Evolutionary conservation across 169 alveolate genomes (phyloP).

Genomic region (Condylostoma magnum): DNA sequence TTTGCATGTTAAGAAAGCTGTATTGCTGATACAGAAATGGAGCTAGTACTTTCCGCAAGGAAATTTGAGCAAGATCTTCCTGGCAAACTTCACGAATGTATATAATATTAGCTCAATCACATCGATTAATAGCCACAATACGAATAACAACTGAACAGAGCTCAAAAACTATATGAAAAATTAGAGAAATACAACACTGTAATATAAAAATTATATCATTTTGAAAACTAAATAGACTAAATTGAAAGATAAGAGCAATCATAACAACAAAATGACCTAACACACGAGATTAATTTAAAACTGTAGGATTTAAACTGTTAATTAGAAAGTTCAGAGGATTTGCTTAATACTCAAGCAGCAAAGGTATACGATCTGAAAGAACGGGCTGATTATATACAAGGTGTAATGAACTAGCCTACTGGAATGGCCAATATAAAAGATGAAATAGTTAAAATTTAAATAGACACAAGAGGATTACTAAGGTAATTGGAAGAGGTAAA

Average conservation of each 20-base stretch:
- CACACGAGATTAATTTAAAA: background rate
- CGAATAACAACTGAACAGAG: background rate
- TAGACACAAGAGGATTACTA: too few relatives aligned
- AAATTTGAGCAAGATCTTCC: background rate
- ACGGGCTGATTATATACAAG: background rate
- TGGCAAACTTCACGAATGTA: too few relatives aligned
- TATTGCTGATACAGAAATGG: background rate
- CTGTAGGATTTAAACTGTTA: background rate
- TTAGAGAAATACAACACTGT: background rate
- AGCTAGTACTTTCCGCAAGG: background rate
- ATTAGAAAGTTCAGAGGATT: background rate
- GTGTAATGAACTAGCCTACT: background rate
- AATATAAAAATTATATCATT: background rate
- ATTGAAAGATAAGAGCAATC: background rate
- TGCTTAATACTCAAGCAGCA: background rate
- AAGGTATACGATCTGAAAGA: slow-evolving; percentile 15
- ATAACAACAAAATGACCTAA: background rate
- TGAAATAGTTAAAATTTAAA: too few relatives aligned
- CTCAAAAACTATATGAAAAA: background rate
- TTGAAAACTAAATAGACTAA: background rate
- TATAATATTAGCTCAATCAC: too few relatives aligned
- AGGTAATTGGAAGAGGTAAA: too few relatives aligned
- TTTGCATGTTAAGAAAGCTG: background rate
- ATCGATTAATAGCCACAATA: too few relatives aligned
- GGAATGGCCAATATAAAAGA: too few relatives aligned